Evolutionary conservation across 768 basidiomycete genomes (phyloP), one percentile per base, ranked within the genome.

Genomic region (Pulveroboletus sp.): DNA sequence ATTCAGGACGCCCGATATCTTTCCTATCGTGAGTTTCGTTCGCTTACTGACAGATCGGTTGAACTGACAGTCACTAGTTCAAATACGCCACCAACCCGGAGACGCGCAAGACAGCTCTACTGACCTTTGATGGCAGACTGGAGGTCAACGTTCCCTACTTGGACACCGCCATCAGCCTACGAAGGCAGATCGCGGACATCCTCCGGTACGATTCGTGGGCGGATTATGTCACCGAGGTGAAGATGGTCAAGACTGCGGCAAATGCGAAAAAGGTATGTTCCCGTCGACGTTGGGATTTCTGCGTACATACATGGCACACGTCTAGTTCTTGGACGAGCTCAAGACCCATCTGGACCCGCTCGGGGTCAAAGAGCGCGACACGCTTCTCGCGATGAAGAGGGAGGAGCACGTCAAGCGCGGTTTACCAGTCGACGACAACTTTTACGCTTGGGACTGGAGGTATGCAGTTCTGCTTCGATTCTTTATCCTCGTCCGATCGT

Each of bases 391-490:
- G 1, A 69, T 92, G 57, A 92, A 92, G 70, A 77, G 82, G 63
- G 80, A 82, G 59, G 89, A 91, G 54, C 79, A 83, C 51, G 71
- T 76, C 49, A 74, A 75, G 53, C 73, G 70, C 19, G 82, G 80
- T 1, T 61, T 80, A 32, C 80, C 79, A 0, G 83, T 81, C 55
- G 83, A 90, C 50, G 80, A 80, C 45, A 68, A 83, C 55, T 81
- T 93, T 60, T 83, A 83, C 58, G 72, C 86, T 52, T 92, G 89
- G 87, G 90, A 92, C 60, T 89, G 84, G 65, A 76, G 85, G 56
- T 90, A 83, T 54, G 29, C 31, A 16, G 17, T 17, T n/a, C 26
- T 23, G 27, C 8, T 26, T 41, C 26, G 7, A 19, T 12, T 7
- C 2, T 12, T 11, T n/a, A n/a, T n/a, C n/a, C 23, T 13, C 27